A percentile compares a stretch with the other conserved stretches of the same genome.
Evolutionary conservation across 441 rosid genomes (phyloP).

Genomic region (Erodium moschatum): DNA sequence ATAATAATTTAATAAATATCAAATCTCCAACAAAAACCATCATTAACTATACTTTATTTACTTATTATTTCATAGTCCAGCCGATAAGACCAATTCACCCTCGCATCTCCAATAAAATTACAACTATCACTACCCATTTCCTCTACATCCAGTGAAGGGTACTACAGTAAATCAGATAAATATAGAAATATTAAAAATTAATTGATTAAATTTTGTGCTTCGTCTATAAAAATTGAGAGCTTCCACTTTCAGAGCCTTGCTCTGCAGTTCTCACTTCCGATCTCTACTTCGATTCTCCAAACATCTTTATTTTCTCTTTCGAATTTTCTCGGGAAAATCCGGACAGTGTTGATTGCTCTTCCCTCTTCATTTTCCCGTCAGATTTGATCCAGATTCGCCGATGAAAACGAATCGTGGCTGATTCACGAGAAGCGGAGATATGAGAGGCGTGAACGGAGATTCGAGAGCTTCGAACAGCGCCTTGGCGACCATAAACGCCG

Average conservation of each 20-base stretch:
- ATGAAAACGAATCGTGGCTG: background rate
- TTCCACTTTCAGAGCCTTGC: background rate
- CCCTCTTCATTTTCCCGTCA: too few relatives aligned
- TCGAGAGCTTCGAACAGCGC: slow-evolving; percentile 35
- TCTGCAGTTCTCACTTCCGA: background rate
- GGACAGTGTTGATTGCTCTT: background rate
- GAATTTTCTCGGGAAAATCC: background rate
- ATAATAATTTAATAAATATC: background rate
- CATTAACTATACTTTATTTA: background rate
- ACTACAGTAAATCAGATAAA: too few relatives aligned
- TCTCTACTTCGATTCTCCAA: background rate
- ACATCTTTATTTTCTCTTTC: background rate
- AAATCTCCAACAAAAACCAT: background rate
- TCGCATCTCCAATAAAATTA: too few relatives aligned
- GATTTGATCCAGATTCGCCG: background rate
- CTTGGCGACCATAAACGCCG: slow-evolving; percentile 67
- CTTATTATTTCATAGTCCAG: too few relatives aligned
- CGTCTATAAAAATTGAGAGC: too few relatives aligned
- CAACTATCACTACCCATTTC: too few relatives aligned
- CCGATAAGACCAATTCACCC: too few relatives aligned
- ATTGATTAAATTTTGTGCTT: too few relatives aligned
- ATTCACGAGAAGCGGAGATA: background rate
- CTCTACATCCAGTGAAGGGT: too few relatives aligned
- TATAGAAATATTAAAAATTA: too few relatives aligned
- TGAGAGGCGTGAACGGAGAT: slow-evolving; percentile 20